phyloP scores from a whole-genome alignment of 2,329 filamentous ascomycete genomes.

The Drechslerella dactyloides region DNA sequence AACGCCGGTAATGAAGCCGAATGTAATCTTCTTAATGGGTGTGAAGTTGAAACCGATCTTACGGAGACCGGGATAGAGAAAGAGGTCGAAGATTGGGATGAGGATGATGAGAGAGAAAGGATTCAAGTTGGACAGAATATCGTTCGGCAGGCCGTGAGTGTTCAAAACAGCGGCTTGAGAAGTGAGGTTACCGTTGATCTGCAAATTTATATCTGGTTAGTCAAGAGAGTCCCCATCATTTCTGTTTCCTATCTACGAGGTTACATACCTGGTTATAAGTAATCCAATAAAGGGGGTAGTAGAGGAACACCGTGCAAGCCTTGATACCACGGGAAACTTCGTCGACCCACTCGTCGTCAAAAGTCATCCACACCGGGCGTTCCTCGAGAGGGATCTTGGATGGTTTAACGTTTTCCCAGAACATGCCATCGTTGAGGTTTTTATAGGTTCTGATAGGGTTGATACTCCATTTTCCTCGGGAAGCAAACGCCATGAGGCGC shows the following conservation, averaged over 20 bases:
- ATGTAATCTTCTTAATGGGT: constrained; percentile 76
- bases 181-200: constrained; percentile 68
- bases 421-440: constrained; percentile 65
- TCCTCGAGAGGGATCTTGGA: constrained; percentile 65
- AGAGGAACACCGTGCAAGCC: constrained; percentile 54
- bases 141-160: constrained; percentile 75
- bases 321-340: constrained; percentile 53
- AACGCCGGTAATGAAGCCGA: constrained; percentile 71
- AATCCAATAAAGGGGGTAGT: constrained; percentile 58
- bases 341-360: constrained; percentile 53
- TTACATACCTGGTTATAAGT: constrained; percentile 68
- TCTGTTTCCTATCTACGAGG: not conserved
- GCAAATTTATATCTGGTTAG: constrained; percentile 66
- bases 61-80: constrained; percentile 73
- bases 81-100: constrained; percentile 72
- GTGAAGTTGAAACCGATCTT: constrained; percentile 70
- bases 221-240: constrained; percentile 52
- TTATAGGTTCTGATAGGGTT: constrained; percentile 68
- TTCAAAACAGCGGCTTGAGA: constrained; percentile 66
- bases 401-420: constrained; percentile 75
- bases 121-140: constrained; percentile 77
- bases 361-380: constrained; percentile 65
- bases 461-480: constrained; percentile 69
- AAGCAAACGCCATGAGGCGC: constrained; percentile 66
- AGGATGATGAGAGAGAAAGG: constrained; percentile 77